Conservation (phyloP, 1,139 yeast genomes). For the Scheffersomyces titani region DNA sequence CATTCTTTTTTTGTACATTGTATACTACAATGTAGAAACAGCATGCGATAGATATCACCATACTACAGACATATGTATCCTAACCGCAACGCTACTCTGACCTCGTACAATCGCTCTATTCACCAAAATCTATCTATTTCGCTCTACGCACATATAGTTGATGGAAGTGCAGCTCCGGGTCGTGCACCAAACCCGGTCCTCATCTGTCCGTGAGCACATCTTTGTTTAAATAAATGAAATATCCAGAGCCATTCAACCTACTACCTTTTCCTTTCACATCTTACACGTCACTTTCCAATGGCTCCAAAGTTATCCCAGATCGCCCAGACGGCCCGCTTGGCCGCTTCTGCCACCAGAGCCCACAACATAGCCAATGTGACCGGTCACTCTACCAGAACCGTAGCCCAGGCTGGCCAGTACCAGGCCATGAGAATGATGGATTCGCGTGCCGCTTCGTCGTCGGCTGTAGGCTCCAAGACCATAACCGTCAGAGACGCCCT, state of each 20-base stretch:
- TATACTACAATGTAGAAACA: no score
- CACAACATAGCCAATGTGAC: background rate
- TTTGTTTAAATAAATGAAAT: conserved; percentile 1
- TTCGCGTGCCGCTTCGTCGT: conserved; percentile 43
- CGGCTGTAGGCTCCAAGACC: conserved; percentile 55
- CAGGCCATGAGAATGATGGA: conserved; percentile 40
- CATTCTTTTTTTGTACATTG: no score
- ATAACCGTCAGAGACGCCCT: conserved; percentile 97
- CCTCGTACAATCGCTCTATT: background rate
- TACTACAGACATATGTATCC: background rate
- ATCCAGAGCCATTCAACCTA: conserved; percentile 2
- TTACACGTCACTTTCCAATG: conserved; percentile 14
- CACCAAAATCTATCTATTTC: background rate
- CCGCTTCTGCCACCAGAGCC: conserved; percentile 39
- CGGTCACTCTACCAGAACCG: conserved; percentile 20
- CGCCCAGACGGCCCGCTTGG: conserved; percentile 51
- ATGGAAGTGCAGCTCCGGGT: conserved; percentile 8
- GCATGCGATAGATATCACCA: background rate
- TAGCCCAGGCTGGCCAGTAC: conserved; percentile 32
- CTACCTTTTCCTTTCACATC: conserved; percentile 2
- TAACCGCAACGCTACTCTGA: background rate
- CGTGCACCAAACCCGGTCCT: conserved; percentile 16
- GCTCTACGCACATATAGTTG: background rate
- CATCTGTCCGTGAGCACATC: conserved; percentile 13
- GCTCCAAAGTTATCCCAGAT: conserved; percentile 38